Evolutionary conservation across 768 basidiomycete species (phyloP).

Genomic region (Pleurotus citrinopileatus): DNA sequence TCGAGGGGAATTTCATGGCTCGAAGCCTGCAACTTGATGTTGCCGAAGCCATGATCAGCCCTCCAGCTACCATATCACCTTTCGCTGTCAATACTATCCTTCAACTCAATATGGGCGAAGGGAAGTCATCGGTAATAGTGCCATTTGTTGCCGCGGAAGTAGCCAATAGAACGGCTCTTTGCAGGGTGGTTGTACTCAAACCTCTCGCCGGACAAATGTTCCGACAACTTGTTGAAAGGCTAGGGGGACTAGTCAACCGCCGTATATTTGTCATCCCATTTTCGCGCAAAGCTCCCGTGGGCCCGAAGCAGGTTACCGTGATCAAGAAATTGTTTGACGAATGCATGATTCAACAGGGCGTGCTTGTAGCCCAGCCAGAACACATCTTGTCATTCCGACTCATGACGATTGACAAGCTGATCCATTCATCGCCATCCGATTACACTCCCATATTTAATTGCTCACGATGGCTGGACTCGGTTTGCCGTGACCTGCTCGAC

Average conservation of each 20-base stretch:
- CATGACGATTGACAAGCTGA: conserved; percentile 37
- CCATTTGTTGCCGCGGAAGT: conserved; percentile 38
- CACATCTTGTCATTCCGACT: conserved; percentile 51
- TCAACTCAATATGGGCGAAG: conserved; percentile 61
- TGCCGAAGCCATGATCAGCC: conserved; percentile 45
- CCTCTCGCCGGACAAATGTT: conserved; percentile 47
- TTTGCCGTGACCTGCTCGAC: conserved; percentile 38
- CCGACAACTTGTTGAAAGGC: conserved; percentile 37
- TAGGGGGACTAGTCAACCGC: conserved; percentile 43
- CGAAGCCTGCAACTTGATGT: conserved; percentile 41
- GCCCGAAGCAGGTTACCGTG: conserved; percentile 12
- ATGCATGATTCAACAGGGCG: conserved; percentile 36
- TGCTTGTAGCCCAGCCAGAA: conserved; percentile 52
- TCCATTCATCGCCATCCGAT: conserved; percentile 8
- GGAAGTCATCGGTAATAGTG: conserved; percentile 51
- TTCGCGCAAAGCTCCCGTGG: conserved; percentile 33
- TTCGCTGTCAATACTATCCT: conserved; percentile 31
- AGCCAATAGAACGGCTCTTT: conserved; percentile 40
- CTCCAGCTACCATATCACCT: conserved; percentile 18
- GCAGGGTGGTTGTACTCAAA: conserved; percentile 50
- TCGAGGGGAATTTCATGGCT: conserved; percentile 40
- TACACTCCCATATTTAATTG: conserved; percentile 21
- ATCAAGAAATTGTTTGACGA: conserved; percentile 31
- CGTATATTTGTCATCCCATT: conserved; percentile 51
- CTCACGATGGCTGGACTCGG: conserved; percentile 23